These are phyloP conservation scores for Angomonas ambiguus DNA, from an alignment of 208 protist species.

Conservation along the genomic window DNA sequence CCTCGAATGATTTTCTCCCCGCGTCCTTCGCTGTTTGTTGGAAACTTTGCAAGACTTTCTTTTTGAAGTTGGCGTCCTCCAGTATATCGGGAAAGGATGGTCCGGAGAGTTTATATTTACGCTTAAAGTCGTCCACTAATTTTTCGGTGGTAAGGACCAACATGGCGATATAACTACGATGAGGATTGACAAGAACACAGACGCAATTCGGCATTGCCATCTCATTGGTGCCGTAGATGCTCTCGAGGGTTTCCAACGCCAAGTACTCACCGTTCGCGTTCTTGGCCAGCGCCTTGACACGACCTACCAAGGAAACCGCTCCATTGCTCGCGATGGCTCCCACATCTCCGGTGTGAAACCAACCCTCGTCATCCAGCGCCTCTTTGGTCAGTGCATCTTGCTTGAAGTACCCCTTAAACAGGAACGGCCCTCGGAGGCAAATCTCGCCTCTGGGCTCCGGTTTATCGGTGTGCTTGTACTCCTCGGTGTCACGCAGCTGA, in stretches of 20 bases:
- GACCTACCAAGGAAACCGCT: conserved; percentile 71
- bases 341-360: conserved; percentile 89
- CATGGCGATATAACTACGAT: conserved; percentile 59
- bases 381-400: conserved; percentile 78
- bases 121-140: conserved; percentile 43
- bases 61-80: conserved; percentile 33
- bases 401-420: conserved; percentile 89
- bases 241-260: conserved; percentile 78
- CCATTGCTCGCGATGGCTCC: conserved; percentile 53
- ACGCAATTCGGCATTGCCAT: conserved; percentile 50
- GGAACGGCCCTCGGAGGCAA: conserved; percentile 57
- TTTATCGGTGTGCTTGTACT: conserved; percentile 72
- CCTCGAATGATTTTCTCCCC: conserved; percentile 68
- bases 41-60: conserved; percentile 37
- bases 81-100: conserved; percentile 43
- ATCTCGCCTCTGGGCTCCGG: conserved; percentile 77
- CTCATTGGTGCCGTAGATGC: conserved; percentile 58
- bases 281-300: conserved; percentile 91
- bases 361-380: conserved; percentile 71
- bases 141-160: conserved; percentile 52
- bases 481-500: conserved; percentile 86
- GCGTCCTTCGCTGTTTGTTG: conserved; percentile 45
- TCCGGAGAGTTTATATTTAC: conserved; percentile 47
- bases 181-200: conserved; percentile 74
- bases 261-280: conserved; percentile 91